These are phyloP conservation scores for Lactarius vividus DNA, from an alignment of 768 basidiomycete genomes.

Conservation along the genomic window DNA sequence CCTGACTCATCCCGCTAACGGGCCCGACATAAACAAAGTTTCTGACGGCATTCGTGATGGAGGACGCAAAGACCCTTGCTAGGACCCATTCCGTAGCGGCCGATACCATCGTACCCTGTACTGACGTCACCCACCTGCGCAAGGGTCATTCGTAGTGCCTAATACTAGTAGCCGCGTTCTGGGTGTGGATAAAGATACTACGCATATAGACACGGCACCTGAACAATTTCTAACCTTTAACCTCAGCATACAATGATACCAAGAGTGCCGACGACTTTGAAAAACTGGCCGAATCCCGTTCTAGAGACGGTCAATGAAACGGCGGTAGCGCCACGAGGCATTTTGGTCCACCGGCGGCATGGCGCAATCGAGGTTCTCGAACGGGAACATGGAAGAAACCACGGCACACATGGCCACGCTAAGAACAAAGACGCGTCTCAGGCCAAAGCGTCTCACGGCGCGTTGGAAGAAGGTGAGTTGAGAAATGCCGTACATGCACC, in stretches of 20 bases:
- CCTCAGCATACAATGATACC: too few relatives aligned
- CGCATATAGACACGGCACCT: conserved; percentile 72
- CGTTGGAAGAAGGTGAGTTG: conserved; percentile 33
- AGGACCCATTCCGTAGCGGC: conserved; percentile 52
- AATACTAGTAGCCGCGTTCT: conserved; percentile 62
- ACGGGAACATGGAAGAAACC: conserved; percentile 32
- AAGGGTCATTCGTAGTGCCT: conserved; percentile 65
- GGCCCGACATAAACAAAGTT: not conserved
- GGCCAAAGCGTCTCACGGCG: conserved; percentile 37
- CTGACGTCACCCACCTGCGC: conserved; percentile 38
- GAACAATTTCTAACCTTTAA: conserved; percentile 19
- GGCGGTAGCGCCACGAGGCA: conserved; percentile 3
- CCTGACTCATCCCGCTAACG: not conserved
- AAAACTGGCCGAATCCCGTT: conserved; percentile 4
- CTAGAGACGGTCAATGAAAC: not conserved
- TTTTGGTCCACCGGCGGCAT: not conserved
- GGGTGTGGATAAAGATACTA: conserved; percentile 58
- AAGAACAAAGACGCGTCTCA: conserved; percentile 33
- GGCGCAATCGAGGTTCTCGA: conserved; percentile 14
- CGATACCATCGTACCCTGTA: conserved; percentile 49
- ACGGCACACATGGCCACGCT: conserved; percentile 30
- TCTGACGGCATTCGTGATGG: conserved; percentile 48
- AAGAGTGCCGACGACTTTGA: too few relatives aligned
- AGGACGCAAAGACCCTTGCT: conserved; percentile 48
- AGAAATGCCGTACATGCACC: conserved; percentile 33